A percentile compares a stretch with the other conserved stretches of the same genome.
These are phyloP conservation scores for Sarocladium kiliense DNA, from an alignment of 2,329 filamentous ascomycete genomes.

Conservation along the genomic window DNA sequence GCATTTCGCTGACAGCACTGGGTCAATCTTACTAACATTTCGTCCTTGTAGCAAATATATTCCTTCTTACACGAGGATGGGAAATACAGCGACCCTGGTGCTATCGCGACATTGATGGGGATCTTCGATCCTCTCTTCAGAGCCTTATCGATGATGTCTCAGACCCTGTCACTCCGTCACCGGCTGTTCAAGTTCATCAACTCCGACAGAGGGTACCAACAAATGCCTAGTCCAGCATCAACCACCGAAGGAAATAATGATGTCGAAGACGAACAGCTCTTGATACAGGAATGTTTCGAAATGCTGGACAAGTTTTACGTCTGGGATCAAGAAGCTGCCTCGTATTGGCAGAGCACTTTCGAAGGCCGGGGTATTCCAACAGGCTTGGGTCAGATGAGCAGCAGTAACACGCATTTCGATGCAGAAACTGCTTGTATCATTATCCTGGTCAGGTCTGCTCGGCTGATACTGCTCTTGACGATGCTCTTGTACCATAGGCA, in stretches of 20 bases:
- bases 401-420: constrained; percentile 19
- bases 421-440: constrained; percentile 27
- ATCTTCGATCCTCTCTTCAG: constrained; percentile 24
- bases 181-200: constrained; percentile 8
- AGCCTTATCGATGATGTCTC: constrained; percentile 25
- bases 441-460: constrained; percentile 24
- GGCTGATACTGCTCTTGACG: constrained; percentile 23
- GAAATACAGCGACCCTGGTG: constrained; percentile 24
- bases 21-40: not conserved
- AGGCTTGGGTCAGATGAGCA: constrained; percentile 19
- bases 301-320: constrained; percentile 22
- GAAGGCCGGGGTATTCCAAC: constrained; percentile 22
- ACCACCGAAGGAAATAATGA: not conserved
- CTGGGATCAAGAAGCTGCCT: constrained; percentile 25
- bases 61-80: constrained; percentile 26
- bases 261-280: constrained; percentile 1
- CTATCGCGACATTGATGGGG: constrained; percentile 21
- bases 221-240: constrained; percentile 1
- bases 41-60: constrained; percentile 23
- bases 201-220: constrained; percentile 1
- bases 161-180: constrained; percentile 17
- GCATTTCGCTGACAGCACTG: not conserved
- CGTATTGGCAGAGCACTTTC: constrained; percentile 25
- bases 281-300: constrained; percentile 20
- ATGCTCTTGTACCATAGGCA: constrained; percentile 21